Percentiles rank a stretch among this genome's conserved stretches.
phyloP scores from a whole-genome alignment of 371 early-diverging fungal species.

The Blakeslea trispora region DNA sequence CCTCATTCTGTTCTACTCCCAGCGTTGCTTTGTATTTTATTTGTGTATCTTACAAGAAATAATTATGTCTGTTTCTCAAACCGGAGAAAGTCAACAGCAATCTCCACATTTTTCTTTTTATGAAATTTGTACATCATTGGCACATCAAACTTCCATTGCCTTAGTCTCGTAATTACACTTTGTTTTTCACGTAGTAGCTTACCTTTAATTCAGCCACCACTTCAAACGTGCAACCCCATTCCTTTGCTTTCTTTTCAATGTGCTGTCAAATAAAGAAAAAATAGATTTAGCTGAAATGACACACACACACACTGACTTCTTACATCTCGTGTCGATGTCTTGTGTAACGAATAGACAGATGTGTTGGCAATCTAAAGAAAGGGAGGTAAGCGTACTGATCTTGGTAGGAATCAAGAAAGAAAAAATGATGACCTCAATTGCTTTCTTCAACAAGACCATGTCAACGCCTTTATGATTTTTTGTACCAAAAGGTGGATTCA shows the following conservation, averaged over 20 bases:
- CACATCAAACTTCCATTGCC: conserved; percentile 64
- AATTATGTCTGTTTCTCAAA: conserved; percentile 35
- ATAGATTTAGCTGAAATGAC: too few relatives aligned
- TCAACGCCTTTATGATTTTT: conserved; percentile 78
- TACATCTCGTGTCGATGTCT: conserved; percentile 78
- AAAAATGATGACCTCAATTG: conserved; percentile 51
- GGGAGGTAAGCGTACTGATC: background rate
- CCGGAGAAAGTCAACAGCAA: conserved; percentile 77
- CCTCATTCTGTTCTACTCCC: too few relatives aligned
- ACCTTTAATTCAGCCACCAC: conserved; percentile 76
- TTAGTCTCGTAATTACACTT: background rate
- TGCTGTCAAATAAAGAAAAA: conserved; percentile 32
- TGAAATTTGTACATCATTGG: conserved; percentile 87
- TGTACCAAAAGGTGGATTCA: conserved; percentile 90
- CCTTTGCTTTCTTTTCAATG: conserved; percentile 73
- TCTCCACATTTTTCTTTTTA: conserved; percentile 75
- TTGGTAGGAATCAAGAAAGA: too few relatives aligned
- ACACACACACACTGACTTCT: too few relatives aligned
- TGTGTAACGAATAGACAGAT: conserved; percentile 83
- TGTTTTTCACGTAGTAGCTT: conserved; percentile 2
- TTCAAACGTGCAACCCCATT: conserved; percentile 76
- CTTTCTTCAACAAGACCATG: conserved; percentile 75
- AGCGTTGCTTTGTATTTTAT: too few relatives aligned
- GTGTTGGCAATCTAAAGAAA: conserved; percentile 41
- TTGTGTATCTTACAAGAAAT: too few relatives aligned